Conservation (phyloP, 1,139 yeast species). For the Hansenula lynferdii region DNA sequence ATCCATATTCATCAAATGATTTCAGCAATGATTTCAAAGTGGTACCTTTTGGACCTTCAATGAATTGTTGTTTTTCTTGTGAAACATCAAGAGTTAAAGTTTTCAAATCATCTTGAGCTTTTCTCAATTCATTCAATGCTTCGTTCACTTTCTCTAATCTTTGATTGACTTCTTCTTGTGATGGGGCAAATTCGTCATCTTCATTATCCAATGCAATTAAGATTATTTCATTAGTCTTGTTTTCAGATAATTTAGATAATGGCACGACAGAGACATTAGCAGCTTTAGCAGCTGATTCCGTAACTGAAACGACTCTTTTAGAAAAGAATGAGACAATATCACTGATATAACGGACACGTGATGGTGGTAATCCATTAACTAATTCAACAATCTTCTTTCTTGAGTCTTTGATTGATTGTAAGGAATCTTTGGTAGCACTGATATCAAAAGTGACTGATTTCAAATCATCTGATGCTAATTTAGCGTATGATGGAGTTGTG, state of each 20-base stretch:
- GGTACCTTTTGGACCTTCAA: slow-evolving; percentile 54
- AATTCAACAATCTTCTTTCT: slow-evolving; percentile 67
- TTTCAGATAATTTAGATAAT: slow-evolving; percentile 33
- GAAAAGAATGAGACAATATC: slow-evolving; percentile 73
- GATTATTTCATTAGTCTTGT: slow-evolving; percentile 33
- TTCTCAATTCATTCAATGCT: slow-evolving; percentile 53
- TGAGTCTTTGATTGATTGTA: slow-evolving; percentile 42
- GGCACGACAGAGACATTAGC: slow-evolving; percentile 54
- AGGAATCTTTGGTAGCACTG: slow-evolving; percentile 35
- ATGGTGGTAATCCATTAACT: slow-evolving; percentile 73
- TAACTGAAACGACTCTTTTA: slow-evolving; percentile 37
- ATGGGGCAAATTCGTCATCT: slow-evolving; percentile 49
- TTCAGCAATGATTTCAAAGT: slow-evolving; percentile 48
- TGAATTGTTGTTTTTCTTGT: slow-evolving; percentile 49
- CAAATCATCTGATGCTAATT: slow-evolving; percentile 29
- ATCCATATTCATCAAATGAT: slow-evolving; percentile 27
- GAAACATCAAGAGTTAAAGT: slow-evolving; percentile 49
- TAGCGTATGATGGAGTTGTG: slow-evolving; percentile 46
- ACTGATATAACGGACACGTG: slow-evolving; percentile 47
- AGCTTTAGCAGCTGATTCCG: slow-evolving; percentile 42
- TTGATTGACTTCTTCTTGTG: slow-evolving; percentile 40
- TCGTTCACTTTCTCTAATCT: slow-evolving; percentile 43
- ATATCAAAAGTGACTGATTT: slow-evolving; percentile 36
- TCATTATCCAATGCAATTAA: slow-evolving; percentile 44
- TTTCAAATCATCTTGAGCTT: slow-evolving; percentile 49